A percentile compares a stretch with the other conserved stretches of the same genome.
Conservation (phyloP, 306 rosid genomes). For the Oxytropis ochrocephala region DNA sequence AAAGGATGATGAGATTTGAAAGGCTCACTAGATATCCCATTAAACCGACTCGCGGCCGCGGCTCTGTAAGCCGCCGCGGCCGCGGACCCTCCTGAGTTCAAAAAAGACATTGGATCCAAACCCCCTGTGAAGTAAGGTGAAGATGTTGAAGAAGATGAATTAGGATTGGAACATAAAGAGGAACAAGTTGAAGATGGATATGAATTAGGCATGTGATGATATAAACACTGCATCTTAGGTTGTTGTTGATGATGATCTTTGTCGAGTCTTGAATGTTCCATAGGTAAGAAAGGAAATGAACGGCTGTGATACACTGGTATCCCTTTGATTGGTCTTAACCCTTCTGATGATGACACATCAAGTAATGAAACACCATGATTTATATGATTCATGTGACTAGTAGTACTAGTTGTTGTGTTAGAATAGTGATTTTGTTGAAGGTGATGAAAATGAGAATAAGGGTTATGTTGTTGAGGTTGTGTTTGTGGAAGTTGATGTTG, state of each 20-base stretch:
- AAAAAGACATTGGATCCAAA: conserved; percentile 46
- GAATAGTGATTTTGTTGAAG: conserved; percentile 2
- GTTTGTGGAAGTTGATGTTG: neutral
- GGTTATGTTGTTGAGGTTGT: neutral
- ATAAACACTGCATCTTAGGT: conserved; percentile 39
- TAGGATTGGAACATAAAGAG: neutral
- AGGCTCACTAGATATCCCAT: conserved; percentile 32
- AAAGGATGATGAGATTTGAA: conserved; percentile 52
- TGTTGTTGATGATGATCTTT: conserved; percentile 31
- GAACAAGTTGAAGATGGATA: neutral
- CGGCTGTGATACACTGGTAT: conserved; percentile 86
- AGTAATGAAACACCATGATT: conserved; percentile 46
- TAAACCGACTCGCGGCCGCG: conserved; percentile 32
- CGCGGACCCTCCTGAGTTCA: conserved; percentile 18
- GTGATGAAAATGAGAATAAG: conserved; percentile 22
- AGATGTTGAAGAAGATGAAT: conserved; percentile 20
- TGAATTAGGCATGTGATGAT: conserved; percentile 38
- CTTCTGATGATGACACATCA: conserved; percentile 43
- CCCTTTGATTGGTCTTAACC: conserved; percentile 75
- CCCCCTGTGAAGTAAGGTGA: conserved; percentile 22
- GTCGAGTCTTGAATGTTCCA: conserved; percentile 35
- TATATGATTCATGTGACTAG: conserved; percentile 24
- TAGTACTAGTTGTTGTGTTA: neutral
- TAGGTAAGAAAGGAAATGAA: conserved; percentile 64
- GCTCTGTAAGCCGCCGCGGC: conserved; percentile 24